These are phyloP conservation scores for Podospora sp. DNA, from an alignment of 495 filamentous ascomycete genomes.

Conservation along the genomic window DNA sequence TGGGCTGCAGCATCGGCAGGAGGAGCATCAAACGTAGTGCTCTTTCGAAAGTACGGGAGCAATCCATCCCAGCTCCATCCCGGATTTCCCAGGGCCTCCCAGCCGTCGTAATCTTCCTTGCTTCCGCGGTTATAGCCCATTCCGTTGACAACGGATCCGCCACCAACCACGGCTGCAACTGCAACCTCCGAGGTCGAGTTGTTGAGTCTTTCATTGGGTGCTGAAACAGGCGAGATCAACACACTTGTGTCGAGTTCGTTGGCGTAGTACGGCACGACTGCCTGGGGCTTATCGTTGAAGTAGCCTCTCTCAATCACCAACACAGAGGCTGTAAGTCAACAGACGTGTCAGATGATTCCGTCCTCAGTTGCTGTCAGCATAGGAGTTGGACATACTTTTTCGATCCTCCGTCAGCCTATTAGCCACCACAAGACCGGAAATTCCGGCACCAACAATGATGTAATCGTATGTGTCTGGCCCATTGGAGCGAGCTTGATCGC, in stretches of 20 bases:
- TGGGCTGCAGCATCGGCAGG: conserved; percentile 31
- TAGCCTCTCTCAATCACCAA: conserved; percentile 50
- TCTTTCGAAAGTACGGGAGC: conserved; percentile 50
- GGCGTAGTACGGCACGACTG: conserved; percentile 30
- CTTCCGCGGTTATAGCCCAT: conserved; percentile 55
- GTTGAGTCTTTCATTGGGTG: conserved; percentile 30
- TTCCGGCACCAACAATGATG: conserved; percentile 46
- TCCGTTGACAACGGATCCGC: conserved; percentile 47
- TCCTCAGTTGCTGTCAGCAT: too few species aligned
- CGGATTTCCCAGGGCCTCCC: conserved; percentile 62
- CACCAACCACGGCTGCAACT: conserved; percentile 43
- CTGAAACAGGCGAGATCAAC: conserved; percentile 33
- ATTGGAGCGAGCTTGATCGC: not conserved
- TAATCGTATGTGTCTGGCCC: conserved; percentile 33
- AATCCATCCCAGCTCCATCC: conserved; percentile 62
- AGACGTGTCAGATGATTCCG: not conserved
- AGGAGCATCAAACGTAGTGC: conserved; percentile 35
- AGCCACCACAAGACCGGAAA: conserved; percentile 49
- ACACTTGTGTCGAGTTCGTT: conserved; percentile 27
- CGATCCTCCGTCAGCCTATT: conserved; percentile 46
- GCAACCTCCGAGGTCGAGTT: conserved; percentile 28
- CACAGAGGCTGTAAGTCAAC: conserved; percentile 27
- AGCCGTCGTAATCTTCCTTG: conserved; percentile 61
- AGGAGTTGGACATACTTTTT: conserved; percentile 20
- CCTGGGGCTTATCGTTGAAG: conserved; percentile 34